Evolutionary conservation across 2,329 filamentous ascomycete species (phyloP).

Genomic region (Neonectria punicea): DNA sequence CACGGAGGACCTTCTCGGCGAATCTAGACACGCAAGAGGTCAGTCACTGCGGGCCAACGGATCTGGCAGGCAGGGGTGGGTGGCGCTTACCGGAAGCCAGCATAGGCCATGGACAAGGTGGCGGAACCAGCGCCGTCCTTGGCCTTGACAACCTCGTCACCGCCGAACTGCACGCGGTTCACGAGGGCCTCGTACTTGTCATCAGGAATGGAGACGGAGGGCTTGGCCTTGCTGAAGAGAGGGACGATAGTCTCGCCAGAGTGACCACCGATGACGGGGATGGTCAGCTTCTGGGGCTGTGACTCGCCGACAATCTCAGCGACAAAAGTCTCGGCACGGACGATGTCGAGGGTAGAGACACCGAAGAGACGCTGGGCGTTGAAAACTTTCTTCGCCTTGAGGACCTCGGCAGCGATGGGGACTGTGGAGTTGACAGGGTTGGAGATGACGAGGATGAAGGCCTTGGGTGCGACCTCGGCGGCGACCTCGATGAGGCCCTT

Average conservation of each 20-base stretch:
- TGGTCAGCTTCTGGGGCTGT: constrained; percentile 82
- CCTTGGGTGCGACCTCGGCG: constrained; percentile 90
- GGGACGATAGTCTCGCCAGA: constrained; percentile 98
- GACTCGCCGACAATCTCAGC: constrained; percentile 84
- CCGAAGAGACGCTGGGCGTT: constrained; percentile 96
- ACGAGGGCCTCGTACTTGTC: constrained; percentile 93
- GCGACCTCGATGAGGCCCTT: constrained; percentile 90
- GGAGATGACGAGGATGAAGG: constrained; percentile 95
- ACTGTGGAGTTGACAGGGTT: constrained; percentile 99
- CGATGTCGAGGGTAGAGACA: constrained; percentile 98
- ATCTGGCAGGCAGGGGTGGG: not conserved
- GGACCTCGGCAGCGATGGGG: constrained; percentile 94
- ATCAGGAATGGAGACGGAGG: constrained; percentile 80
- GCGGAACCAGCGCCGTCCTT: constrained; percentile 93
- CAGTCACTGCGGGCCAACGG: constrained; percentile 19
- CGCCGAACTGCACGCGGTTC: constrained; percentile 97
- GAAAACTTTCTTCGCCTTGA: constrained; percentile 93
- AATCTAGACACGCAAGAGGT: constrained; percentile 66
- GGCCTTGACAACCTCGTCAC: constrained; percentile 95
- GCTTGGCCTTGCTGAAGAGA: constrained; percentile 91
- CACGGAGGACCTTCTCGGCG: constrained; percentile 93
- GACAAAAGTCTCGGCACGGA: constrained; percentile 97
- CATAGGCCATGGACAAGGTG: constrained; percentile 94
- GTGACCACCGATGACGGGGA: constrained; percentile 96
- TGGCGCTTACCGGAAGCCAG: constrained; percentile 81